Evolutionary conservation across 2,329 filamentous ascomycete genomes (phyloP).

Genomic region (Amesomyces nigricolor): DNA sequence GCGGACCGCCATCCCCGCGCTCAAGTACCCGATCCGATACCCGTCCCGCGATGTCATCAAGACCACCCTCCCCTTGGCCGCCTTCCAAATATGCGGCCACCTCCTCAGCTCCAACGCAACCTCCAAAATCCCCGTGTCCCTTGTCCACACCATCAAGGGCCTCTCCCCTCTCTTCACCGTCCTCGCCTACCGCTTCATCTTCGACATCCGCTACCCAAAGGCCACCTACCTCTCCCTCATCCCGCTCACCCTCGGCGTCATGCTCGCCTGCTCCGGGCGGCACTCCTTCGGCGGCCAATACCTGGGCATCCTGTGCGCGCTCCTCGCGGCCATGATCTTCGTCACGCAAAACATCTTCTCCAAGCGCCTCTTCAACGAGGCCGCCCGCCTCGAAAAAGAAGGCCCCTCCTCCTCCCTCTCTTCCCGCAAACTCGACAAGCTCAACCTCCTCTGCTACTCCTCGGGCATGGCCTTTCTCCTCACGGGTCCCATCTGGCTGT

Average conservation of each 20-base stretch:
- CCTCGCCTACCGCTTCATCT: slow-evolving; percentile 82
- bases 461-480: slow-evolving; percentile 85
- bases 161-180: slow-evolving; percentile 95
- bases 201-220: slow-evolving; percentile 78
- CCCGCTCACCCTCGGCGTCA: slow-evolving; percentile 90
- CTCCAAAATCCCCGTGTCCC: slow-evolving; percentile 87
- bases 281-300: slow-evolving; percentile 73
- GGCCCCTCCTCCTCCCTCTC: slow-evolving; percentile 43
- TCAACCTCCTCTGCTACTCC: slow-evolving; percentile 96
- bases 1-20: slow-evolving; percentile 65
- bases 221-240: slow-evolving; percentile 84
- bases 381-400: slow-evolving; percentile 76
- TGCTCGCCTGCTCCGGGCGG: slow-evolving; percentile 90
- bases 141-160: slow-evolving; percentile 98
- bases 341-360: slow-evolving; percentile 98
- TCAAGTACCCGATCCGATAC: slow-evolving; percentile 76
- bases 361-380: slow-evolving; percentile 95
- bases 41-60: slow-evolving; percentile 76
- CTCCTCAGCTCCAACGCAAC: slow-evolving; percentile 92
- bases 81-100: slow-evolving; percentile 91
- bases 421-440: slow-evolving; percentile 83
- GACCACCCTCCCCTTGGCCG: slow-evolving; percentile 83
- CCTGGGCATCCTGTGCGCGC: slow-evolving; percentile 81
- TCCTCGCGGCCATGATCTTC: slow-evolving; percentile 87
- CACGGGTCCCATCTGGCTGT: slow-evolving; percentile 88